Evolutionary conservation across 2,329 filamentous ascomycete species (phyloP).

Genomic region (Alternaria dauci): DNA sequence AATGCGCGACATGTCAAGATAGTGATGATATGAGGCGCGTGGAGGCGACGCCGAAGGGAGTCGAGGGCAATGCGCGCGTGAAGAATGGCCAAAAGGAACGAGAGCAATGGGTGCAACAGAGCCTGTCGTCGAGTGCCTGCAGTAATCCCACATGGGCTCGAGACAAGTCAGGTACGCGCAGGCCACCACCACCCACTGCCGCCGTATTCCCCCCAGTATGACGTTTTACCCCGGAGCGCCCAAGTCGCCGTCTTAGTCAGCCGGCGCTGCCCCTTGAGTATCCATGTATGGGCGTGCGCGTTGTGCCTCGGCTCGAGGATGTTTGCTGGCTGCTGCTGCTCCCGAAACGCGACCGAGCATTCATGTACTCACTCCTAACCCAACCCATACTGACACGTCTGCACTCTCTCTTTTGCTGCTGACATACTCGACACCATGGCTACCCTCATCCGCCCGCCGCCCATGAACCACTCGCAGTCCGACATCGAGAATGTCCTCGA

Average conservation of each 20-base stretch:
- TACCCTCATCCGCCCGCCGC: slow-evolving; percentile 79
- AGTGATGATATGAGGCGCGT: slow-evolving; percentile 18
- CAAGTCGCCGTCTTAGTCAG: slow-evolving; percentile 18
- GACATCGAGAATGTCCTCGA: slow-evolving; percentile 90
- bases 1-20: slow-evolving; percentile 41
- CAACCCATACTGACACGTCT: neutral
- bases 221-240: slow-evolving; percentile 21
- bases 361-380: no score
- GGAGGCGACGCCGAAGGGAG: slow-evolving; percentile 4
- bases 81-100: slow-evolving; percentile 4
- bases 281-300: neutral
- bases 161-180: slow-evolving; percentile 31
- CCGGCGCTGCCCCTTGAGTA: slow-evolving; percentile 4
- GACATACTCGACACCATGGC: slow-evolving; percentile 40
- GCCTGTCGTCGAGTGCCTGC: slow-evolving; percentile 6
- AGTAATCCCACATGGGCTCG: slow-evolving; percentile 21
- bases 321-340: no score
- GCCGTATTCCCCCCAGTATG: slow-evolving; percentile 10
- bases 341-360: no score
- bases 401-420: neutral
- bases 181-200: neutral
- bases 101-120: slow-evolving; percentile 7
- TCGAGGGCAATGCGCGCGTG: slow-evolving; percentile 18
- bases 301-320: slow-evolving; percentile 36
- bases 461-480: slow-evolving; percentile 74